Evolutionary conservation across 2,329 filamentous ascomycete species (phyloP).

Genomic region (Exophiala calicioides): DNA sequence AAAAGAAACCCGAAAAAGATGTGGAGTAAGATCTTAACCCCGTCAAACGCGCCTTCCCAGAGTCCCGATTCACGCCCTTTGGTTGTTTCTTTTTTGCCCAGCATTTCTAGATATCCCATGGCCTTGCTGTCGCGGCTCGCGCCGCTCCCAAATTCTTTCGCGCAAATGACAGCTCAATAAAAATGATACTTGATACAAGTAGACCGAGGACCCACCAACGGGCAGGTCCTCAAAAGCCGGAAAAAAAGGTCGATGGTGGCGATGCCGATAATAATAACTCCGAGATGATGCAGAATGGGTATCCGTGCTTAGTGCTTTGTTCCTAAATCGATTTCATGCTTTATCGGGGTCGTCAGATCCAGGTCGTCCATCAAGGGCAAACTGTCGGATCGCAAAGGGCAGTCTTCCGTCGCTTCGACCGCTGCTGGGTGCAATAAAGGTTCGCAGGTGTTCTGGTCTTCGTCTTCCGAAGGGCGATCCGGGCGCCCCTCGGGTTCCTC

Average conservation of each 20-base stretch:
- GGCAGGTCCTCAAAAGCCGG: neutral
- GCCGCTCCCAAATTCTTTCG: conserved; percentile 13
- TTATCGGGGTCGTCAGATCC: conserved; percentile 25
- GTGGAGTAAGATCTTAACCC: conserved; percentile 3
- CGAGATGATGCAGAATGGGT: neutral
- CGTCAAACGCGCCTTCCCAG: conserved; percentile 5
- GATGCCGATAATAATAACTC: neutral
- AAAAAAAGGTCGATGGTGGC: too few species aligned
- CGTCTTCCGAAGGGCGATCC: conserved; percentile 46
- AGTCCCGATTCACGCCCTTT: conserved; percentile 7
- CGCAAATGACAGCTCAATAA: conserved; percentile 1
- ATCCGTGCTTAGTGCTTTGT: conserved; percentile 9
- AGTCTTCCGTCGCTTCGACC: conserved; percentile 23
- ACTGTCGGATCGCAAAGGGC: conserved; percentile 15
- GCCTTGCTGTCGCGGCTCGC: conserved; percentile 17
- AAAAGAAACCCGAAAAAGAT: conserved; percentile 2
- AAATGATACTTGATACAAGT: neutral
- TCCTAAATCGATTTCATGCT: conserved; percentile 14
- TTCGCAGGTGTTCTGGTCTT: conserved; percentile 38
- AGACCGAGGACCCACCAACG: neutral
- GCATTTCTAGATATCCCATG: conserved; percentile 7
- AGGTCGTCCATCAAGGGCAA: conserved; percentile 25
- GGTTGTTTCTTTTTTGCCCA: neutral
- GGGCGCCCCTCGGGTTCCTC: conserved; percentile 59
- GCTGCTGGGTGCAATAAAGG: conserved; percentile 33